Evolutionary conservation across 495 filamentous ascomycete species (phyloP).

Genomic region (Platismatia glauca): DNA sequence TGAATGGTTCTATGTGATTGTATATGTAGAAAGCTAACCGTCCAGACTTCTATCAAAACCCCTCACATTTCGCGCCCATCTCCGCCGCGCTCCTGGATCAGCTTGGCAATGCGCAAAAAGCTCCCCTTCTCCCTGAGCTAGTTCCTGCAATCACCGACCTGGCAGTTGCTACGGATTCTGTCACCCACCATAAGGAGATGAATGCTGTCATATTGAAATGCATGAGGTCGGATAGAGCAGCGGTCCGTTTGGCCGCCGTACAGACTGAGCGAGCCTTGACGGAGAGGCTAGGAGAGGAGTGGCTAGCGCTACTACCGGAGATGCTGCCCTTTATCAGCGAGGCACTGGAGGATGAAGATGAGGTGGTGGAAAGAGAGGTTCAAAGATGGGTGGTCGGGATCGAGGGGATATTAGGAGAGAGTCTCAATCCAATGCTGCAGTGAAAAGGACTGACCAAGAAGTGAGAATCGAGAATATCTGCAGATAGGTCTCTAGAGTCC

Average conservation of each 20-base stretch:
- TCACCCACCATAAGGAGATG: conserved; percentile 81
- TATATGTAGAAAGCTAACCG: conserved; percentile 10
- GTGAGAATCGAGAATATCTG: not conserved
- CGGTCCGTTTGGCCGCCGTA: conserved; percentile 66
- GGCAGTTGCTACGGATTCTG: conserved; percentile 63
- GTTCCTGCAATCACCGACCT: conserved; percentile 63
- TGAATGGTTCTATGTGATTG: not conserved
- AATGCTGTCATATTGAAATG: conserved; percentile 66
- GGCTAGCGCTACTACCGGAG: conserved; percentile 81
- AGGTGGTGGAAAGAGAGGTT: conserved; percentile 79
- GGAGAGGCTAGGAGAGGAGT: conserved; percentile 75
- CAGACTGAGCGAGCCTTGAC: conserved; percentile 71
- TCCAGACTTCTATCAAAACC: conserved; percentile 78
- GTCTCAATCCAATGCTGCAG: conserved; percentile 80
- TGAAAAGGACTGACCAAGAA: conserved; percentile 29
- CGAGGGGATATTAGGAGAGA: conserved; percentile 78
- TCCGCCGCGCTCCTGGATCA: conserved; percentile 59
- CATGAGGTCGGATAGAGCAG: conserved; percentile 58
- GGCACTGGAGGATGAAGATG: conserved; percentile 90
- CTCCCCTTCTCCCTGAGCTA: conserved; percentile 38
- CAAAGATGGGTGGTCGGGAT: conserved; percentile 78
- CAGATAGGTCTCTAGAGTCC: not conserved
- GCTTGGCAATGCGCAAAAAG: conserved; percentile 47
- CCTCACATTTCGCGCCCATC: conserved; percentile 68
- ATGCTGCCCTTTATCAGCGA: conserved; percentile 93